phyloP scores from a whole-genome alignment of 441 rosid species.

The Euphorbia corollata region DNA sequence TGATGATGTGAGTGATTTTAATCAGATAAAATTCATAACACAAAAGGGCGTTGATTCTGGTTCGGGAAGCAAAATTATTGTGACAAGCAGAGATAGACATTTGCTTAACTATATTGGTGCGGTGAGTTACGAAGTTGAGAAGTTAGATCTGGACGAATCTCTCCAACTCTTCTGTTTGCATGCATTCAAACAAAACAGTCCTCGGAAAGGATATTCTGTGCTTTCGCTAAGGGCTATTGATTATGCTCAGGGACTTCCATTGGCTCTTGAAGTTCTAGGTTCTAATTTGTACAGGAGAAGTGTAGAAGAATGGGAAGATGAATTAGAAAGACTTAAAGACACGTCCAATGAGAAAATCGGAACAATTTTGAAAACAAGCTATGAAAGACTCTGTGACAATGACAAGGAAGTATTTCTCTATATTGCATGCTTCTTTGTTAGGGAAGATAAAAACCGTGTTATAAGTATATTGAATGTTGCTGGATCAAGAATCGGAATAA shows the following conservation, averaged over 20 bases:
- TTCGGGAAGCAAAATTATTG: conserved; percentile 5
- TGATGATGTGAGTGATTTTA: conserved; percentile 12
- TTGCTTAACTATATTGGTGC: not conserved
- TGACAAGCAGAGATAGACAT: conserved; percentile 15
- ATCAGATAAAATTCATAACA: not conserved
- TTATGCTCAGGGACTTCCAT: conserved; percentile 11
- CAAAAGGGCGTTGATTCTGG: not conserved
- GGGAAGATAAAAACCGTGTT: conserved; percentile 13
- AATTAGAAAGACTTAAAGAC: conserved; percentile 10
- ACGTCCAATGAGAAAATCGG: conserved; percentile 9
- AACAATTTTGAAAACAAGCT: conserved; percentile 29
- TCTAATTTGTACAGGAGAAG: conserved; percentile 13
- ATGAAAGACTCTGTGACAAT: conserved; percentile 24
- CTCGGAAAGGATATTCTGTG: not conserved
- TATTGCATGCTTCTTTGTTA: conserved; percentile 32
- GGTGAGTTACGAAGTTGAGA: conserved; percentile 8
- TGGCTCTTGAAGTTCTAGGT: conserved; percentile 20
- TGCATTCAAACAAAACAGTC: not conserved
- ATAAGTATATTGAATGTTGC: conserved; percentile 17
- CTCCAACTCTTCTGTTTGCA: not conserved
- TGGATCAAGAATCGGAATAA: conserved; percentile 7
- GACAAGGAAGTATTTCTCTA: conserved; percentile 32
- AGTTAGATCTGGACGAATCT: not conserved
- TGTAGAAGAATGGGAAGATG: conserved; percentile 24
- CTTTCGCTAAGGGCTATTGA: not conserved